Evolutionary conservation across 805 yeast species (phyloP).

Genomic region (Saccharomycopsis olivae): DNA sequence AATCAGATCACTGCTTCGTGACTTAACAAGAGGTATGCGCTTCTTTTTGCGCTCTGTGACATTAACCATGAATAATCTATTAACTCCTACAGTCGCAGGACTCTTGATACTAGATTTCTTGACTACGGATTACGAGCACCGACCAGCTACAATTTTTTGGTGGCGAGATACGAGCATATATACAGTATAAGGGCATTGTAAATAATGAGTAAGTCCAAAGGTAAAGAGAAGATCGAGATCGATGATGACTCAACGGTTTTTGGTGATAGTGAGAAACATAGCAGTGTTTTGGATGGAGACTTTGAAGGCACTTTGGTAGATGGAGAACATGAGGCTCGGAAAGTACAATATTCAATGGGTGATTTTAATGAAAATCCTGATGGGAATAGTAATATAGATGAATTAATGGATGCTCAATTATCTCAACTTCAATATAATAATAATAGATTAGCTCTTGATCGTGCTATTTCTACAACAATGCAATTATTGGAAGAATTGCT

Average conservation of each 20-base stretch:
- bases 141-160: no score
- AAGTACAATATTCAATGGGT: constrained; percentile 13
- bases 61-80: no score
- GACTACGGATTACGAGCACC: no score
- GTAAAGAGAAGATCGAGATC: constrained; percentile 3
- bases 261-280: constrained; percentile 1
- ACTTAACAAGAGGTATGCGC: constrained; percentile 2
- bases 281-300: constrained; percentile 7
- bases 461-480: constrained; percentile 45
- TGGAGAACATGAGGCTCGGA: constrained; percentile 6
- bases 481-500: constrained; percentile 41
- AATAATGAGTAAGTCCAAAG: not conserved
- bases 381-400: constrained; percentile 5
- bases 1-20: constrained; percentile 10
- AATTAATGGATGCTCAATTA: constrained; percentile 35
- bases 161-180: no score
- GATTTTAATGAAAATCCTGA: constrained; percentile 7
- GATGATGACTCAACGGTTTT: constrained; percentile 8
- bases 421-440: constrained; percentile 72
- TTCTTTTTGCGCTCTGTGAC: constrained; percentile 4
- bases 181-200: no score
- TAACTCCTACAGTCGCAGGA: not conserved
- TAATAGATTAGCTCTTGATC: constrained; percentile 52
- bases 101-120: no score
- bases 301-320: constrained; percentile 6